These are phyloP conservation scores for Ascochyta viciae-villosae DNA, from an alignment of 2,329 filamentous ascomycete species.

Conservation along the genomic window DNA sequence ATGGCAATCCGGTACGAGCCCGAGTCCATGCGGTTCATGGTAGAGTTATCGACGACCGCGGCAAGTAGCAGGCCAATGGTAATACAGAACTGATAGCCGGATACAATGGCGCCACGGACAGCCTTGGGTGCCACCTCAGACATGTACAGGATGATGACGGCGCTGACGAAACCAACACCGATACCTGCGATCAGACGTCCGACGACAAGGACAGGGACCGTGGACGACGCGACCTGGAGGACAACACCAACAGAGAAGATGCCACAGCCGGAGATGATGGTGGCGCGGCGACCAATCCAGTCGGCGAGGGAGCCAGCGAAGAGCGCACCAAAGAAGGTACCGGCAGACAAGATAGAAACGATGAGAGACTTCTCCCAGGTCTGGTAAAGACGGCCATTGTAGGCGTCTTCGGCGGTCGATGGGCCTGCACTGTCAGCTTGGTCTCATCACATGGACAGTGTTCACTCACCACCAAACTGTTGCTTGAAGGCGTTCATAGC, in stretches of 20 bases:
- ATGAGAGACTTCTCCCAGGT: conserved; percentile 70
- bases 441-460: not conserved
- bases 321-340: conserved; percentile 79
- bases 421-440: conserved; percentile 63
- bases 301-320: conserved; percentile 73
- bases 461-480: conserved; percentile 49
- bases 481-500: conserved; percentile 51
- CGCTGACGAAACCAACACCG: conserved; percentile 50
- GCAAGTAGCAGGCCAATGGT: conserved; percentile 80
- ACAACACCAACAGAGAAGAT: conserved; percentile 50
- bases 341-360: conserved; percentile 82
- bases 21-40: conserved; percentile 66
- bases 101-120: conserved; percentile 74
- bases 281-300: conserved; percentile 71
- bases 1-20: conserved; percentile 79
- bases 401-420: conserved; percentile 49
- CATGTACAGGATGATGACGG: conserved; percentile 72
- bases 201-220: conserved; percentile 44
- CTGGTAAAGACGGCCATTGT: conserved; percentile 41
- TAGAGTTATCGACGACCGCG: conserved; percentile 75
- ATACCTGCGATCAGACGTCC: conserved; percentile 51
- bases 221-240: conserved; percentile 47
- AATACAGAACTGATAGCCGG: conserved; percentile 84
- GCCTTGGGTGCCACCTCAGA: conserved; percentile 76
- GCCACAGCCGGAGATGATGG: conserved; percentile 53